phyloP scores from a whole-genome alignment of 768 basidiomycete genomes.

The Trametes cingulata region DNA sequence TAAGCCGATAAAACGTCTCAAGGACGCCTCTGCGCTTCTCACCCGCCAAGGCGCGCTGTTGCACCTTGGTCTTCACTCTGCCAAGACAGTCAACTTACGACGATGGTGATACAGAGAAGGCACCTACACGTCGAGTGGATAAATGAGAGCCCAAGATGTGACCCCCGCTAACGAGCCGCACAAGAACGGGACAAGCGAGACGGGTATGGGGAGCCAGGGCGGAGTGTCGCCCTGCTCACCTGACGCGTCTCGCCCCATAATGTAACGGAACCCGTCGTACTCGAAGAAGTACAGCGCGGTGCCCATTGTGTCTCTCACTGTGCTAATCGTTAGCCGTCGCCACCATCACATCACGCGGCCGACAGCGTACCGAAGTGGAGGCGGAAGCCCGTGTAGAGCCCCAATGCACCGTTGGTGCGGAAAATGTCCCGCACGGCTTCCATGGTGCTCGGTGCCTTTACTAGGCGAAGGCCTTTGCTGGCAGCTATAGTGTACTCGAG shows the following conservation, averaged over 20 bases:
- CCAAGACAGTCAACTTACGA: conserved; percentile 15
- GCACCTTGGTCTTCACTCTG: conserved; percentile 94
- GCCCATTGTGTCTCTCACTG: conserved; percentile 87
- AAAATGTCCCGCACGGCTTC: conserved; percentile 83
- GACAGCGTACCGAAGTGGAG: conserved; percentile 75
- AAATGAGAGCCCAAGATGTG: conserved; percentile 58
- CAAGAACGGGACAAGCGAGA: conserved; percentile 82
- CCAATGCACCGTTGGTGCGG: conserved; percentile 56
- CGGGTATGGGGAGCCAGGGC: conserved; percentile 81
- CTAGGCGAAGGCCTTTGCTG: conserved; percentile 67
- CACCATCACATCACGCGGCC: conserved; percentile 5
- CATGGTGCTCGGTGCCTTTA: conserved; percentile 75
- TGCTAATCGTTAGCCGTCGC: neutral
- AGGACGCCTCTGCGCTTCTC: conserved; percentile 67
- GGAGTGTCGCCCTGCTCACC: conserved; percentile 84
- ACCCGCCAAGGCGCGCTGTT: conserved; percentile 86
- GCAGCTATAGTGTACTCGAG: conserved; percentile 90
- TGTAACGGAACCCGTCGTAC: conserved; percentile 88
- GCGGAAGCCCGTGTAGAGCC: conserved; percentile 81
- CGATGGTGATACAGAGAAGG: neutral
- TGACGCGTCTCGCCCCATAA: conserved; percentile 73
- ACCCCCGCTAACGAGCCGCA: conserved; percentile 92
- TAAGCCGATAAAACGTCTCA: conserved; percentile 75
- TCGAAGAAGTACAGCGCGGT: conserved; percentile 93
- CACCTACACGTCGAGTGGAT: conserved; percentile 89